Evolutionary conservation across 495 filamentous ascomycete genomes (phyloP).

Genomic region (Lophiotrema nucula): DNA sequence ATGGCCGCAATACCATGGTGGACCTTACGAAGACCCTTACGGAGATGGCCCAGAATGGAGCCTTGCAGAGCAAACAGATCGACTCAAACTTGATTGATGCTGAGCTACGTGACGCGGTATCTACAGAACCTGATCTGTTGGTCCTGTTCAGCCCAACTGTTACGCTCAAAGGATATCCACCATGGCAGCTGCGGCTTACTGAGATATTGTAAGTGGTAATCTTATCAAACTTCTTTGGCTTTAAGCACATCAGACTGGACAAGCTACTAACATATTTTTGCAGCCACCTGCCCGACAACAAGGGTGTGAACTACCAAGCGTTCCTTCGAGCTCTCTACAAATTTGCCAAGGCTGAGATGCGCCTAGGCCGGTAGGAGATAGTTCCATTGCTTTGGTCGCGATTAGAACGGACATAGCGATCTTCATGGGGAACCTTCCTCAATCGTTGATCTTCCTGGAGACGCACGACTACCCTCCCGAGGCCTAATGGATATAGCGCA

Average conservation of each 20-base stretch:
- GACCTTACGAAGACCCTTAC: constrained; percentile 93
- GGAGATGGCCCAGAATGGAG: constrained; percentile 89
- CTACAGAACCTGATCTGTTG: constrained; percentile 84
- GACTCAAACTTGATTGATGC: constrained; percentile 83
- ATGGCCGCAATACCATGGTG: constrained; percentile 88
- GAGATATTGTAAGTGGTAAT: constrained; percentile 67
- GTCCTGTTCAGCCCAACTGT: constrained; percentile 80
- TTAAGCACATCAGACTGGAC: not conserved
- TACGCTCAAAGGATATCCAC: constrained; percentile 85
- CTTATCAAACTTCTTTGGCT: not conserved
- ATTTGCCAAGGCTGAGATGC: constrained; percentile 84
- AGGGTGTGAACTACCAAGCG: constrained; percentile 86
- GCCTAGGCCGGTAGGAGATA: constrained; percentile 76
- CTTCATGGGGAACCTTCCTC: too few relatives aligned
- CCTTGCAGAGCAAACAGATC: constrained; percentile 75
- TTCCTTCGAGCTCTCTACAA: constrained; percentile 81
- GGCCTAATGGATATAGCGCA: too few relatives aligned
- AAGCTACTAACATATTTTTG: not conserved
- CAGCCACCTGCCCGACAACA: constrained; percentile 63
- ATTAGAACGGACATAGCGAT: too few relatives aligned
- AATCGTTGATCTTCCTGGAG: too few relatives aligned
- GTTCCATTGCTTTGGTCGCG: too few relatives aligned
- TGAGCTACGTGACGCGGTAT: constrained; percentile 71
- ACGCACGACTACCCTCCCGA: too few relatives aligned
- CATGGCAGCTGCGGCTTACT: constrained; percentile 91